phyloP scores from a whole-genome alignment of 306 rosid species.

The Arachis stenosperma region DNA sequence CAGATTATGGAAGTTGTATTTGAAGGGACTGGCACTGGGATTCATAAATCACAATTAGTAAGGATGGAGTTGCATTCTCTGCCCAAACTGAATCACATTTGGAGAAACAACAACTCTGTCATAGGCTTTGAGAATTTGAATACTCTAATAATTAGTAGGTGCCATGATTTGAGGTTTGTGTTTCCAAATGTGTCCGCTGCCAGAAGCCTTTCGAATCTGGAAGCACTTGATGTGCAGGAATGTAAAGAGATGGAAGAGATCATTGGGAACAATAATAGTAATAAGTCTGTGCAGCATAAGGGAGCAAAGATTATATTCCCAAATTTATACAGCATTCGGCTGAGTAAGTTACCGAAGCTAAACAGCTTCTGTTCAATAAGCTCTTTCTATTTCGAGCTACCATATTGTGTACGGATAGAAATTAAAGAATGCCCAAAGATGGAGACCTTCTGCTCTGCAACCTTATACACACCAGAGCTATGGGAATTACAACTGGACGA shows the following conservation, averaged over 20 bases:
- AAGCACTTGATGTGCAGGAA: accelerated
- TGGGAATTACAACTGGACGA: no score
- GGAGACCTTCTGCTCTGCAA: background rate
- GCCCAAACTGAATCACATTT: slow-evolving; percentile 12
- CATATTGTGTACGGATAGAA: accelerated
- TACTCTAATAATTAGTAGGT: accelerated
- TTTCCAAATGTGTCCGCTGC: background rate
- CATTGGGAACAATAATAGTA: background rate
- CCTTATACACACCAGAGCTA: background rate
- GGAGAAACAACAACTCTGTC: background rate
- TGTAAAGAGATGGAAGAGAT: slow-evolving; percentile 29
- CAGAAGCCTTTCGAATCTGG: background rate
- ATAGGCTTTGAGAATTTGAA: background rate
- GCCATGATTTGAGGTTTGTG: slow-evolving; percentile 27
- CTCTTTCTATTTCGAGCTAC: background rate
- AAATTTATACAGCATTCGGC: accelerated
- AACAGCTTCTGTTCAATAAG: background rate
- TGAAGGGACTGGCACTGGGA: background rate
- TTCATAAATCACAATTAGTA: accelerated
- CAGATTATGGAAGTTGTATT: slow-evolving; percentile 15
- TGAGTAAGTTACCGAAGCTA: background rate
- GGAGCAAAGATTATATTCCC: background rate
- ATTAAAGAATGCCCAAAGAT: background rate
- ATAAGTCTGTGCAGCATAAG: background rate
- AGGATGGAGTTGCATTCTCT: accelerated